Conservation (phyloP, 202 grass and related monocot genomes). For the Saccharum hybrid region DNA sequence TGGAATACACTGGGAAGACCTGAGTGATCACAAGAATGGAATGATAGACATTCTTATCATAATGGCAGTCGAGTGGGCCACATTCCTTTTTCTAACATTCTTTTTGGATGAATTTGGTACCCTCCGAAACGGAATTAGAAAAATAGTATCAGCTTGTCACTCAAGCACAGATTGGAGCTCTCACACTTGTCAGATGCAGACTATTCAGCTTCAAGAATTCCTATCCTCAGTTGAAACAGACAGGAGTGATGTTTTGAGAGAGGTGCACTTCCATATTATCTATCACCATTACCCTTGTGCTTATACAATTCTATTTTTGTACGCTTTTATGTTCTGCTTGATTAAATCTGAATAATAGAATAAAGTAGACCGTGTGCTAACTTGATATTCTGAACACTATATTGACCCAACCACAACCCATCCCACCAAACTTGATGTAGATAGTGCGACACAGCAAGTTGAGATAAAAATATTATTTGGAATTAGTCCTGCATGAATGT, state of each 20-base stretch:
- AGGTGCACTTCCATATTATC: conserved; percentile 39
- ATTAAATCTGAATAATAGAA: not conserved
- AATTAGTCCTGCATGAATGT: conserved; percentile 16
- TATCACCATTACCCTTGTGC: too few species aligned
- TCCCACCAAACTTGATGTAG: not conserved
- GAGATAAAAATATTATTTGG: not conserved
- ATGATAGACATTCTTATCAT: conserved; percentile 48
- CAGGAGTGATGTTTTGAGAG: conserved; percentile 51
- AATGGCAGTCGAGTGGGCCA: conserved; percentile 56
- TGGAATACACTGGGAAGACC: conserved; percentile 53
- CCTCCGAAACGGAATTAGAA: conserved; percentile 45
- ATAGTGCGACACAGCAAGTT: not conserved
- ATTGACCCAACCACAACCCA: not conserved
- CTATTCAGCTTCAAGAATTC: conserved; percentile 49
- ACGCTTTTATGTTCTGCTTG: not conserved
- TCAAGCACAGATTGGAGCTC: conserved; percentile 3
- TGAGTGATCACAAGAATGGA: conserved; percentile 58
- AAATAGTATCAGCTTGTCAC: conserved; percentile 9
- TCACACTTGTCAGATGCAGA: conserved; percentile 33
- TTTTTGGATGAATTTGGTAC: conserved; percentile 55
- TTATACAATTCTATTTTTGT: too few species aligned
- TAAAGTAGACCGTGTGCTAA: not conserved
- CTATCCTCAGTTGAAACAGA: conserved; percentile 46
- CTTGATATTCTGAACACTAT: not conserved
- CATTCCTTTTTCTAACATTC: conserved; percentile 52